Conservation (phyloP, 345 rosid genomes). For the Balakata baccata region DNA sequence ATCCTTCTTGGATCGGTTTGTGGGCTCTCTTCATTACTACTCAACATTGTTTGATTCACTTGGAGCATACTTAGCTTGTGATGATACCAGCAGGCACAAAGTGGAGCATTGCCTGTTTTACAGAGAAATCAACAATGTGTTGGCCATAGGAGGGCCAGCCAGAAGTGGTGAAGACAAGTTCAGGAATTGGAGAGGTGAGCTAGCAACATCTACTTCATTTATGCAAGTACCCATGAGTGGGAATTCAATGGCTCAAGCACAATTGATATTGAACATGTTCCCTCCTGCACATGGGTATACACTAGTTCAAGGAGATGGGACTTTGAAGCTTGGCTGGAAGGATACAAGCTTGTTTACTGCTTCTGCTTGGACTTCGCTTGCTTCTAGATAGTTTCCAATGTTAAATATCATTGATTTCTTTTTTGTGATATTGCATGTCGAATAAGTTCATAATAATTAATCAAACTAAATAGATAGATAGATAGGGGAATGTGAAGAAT, state of each 20-base stretch:
- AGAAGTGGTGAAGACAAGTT: constrained; percentile 68
- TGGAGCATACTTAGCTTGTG: constrained; percentile 39
- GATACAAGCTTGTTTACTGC: constrained; percentile 59
- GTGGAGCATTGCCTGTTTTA: constrained; percentile 52
- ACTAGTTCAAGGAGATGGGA: constrained; percentile 59
- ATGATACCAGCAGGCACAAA: constrained; percentile 41
- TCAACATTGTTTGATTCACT: constrained; percentile 62
- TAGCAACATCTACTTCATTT: constrained; percentile 28
- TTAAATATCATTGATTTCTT: background rate
- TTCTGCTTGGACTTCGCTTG: constrained; percentile 59
- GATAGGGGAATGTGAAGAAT: background rate
- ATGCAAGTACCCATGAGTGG: constrained; percentile 54
- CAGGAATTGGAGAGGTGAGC: constrained; percentile 51
- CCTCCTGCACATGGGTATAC: constrained; percentile 58
- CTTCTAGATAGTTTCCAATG: constrained; percentile 22
- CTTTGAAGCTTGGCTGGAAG: constrained; percentile 66
- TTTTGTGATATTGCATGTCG: background rate
- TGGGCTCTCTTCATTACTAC: constrained; percentile 58
- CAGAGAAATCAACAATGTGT: constrained; percentile 55
- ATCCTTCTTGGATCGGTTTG: constrained; percentile 61
- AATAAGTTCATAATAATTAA: background rate
- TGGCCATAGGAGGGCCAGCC: constrained; percentile 66
- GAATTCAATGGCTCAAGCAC: constrained; percentile 70
- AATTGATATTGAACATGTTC: constrained; percentile 60
- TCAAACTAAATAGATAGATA: background rate